Conservation (phyloP, 2,329 filamentous ascomycete species). For the Colletotrichum sp. region DNA sequence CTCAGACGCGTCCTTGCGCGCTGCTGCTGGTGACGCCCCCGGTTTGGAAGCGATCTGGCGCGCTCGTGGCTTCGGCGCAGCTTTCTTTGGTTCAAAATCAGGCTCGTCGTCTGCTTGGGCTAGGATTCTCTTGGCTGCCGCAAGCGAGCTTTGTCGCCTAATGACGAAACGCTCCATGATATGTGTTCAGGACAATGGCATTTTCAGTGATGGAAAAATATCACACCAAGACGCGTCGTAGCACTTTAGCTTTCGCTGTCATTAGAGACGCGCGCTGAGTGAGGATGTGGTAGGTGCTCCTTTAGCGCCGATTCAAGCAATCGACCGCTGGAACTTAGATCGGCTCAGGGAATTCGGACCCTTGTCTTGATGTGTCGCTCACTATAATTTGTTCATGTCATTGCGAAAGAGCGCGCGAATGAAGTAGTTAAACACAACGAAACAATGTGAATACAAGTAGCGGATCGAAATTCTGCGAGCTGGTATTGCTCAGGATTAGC, state of each 20-base stretch:
- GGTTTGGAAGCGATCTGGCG: not conserved
- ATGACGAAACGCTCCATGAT: slow-evolving; percentile 1
- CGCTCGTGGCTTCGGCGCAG: not conserved
- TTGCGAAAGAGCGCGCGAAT: not conserved
- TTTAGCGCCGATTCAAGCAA: slow-evolving; percentile 10
- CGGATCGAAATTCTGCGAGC: too few relatives aligned
- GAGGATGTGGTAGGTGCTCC: not conserved
- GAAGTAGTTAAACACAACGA: not conserved
- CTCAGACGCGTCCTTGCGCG: slow-evolving; percentile 16
- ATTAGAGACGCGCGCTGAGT: not conserved
- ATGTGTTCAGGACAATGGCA: not conserved
- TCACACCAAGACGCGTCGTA: not conserved
- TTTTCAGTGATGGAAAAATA: not conserved
- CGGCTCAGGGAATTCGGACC: not conserved
- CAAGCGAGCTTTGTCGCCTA: slow-evolving; percentile 18
- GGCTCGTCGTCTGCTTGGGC: slow-evolving; percentile 12
- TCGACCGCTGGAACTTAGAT: not conserved
- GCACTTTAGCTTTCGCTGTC: not conserved
- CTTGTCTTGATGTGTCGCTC: not conserved
- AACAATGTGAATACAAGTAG: too few relatives aligned
- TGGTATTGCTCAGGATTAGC: too few relatives aligned
- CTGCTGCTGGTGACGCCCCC: not conserved
- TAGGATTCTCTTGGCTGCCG: slow-evolving; percentile 11
- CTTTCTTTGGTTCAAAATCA: not conserved
- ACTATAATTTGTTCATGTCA: not conserved